phyloP scores from a whole-genome alignment of 805 yeast species.

The Barnettozyma populi region DNA sequence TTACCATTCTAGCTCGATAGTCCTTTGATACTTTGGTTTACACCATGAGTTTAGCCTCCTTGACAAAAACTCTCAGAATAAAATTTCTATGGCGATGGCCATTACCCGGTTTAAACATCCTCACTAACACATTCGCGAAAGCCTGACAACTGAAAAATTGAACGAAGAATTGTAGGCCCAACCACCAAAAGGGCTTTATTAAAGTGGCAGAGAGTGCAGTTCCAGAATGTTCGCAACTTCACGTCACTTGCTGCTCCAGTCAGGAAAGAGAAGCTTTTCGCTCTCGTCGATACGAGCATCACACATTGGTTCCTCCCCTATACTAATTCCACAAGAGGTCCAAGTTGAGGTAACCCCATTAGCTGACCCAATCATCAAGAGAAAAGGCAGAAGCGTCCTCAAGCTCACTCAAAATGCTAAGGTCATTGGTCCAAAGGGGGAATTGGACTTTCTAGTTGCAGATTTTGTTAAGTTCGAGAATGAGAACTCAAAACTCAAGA shows the following conservation, averaged over 20 bases:
- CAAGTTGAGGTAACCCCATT: conserved; percentile 41
- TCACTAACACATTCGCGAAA: neutral
- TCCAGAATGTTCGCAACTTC: neutral
- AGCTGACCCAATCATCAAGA: conserved; percentile 51
- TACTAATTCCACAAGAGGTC: conserved; percentile 61
- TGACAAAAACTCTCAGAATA: neutral
- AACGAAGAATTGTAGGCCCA: neutral
- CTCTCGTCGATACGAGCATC: conserved; percentile 35
- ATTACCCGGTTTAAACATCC: conserved; percentile 4
- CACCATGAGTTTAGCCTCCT: no score
- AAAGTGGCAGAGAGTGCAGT: neutral
- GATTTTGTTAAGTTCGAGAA: conserved; percentile 51
- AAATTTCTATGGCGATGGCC: conserved; percentile 6
- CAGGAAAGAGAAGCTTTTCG: conserved; percentile 30
- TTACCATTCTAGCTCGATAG: conserved; percentile 50
- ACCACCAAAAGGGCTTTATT: neutral
- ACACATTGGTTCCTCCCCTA: conserved; percentile 78
- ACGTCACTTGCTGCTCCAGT: neutral
- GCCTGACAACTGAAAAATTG: neutral
- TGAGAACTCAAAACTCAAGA: conserved; percentile 38
- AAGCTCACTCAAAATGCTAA: conserved; percentile 53
- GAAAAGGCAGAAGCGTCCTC: conserved; percentile 60
- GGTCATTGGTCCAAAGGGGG: conserved; percentile 76
- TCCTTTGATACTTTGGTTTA: neutral
- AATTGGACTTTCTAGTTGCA: conserved; percentile 58